These are phyloP conservation scores for Madurella mycetomatis DNA, from an alignment of 2,329 filamentous ascomycete genomes.

Conservation along the genomic window DNA sequence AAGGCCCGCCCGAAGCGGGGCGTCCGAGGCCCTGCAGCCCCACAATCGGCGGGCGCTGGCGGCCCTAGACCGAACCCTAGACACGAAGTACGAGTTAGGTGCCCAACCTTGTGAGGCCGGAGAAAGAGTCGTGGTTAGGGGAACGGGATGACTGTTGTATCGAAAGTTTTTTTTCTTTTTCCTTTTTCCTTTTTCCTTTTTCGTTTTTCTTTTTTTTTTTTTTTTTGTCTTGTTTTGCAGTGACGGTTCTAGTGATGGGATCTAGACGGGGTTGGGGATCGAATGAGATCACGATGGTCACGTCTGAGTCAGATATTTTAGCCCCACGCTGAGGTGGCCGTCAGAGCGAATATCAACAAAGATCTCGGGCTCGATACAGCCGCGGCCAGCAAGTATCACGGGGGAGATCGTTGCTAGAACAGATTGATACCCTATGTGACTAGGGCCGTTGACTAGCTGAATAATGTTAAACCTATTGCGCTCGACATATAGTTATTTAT, in stretches of 20 bases:
- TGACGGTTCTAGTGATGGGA: background rate
- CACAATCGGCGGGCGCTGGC: conserved; percentile 42
- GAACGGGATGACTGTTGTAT: conserved; percentile 43
- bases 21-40: no score
- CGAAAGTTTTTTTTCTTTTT: conserved; percentile 37
- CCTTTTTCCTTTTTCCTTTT: background rate
- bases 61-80: conserved; percentile 61
- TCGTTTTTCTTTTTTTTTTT: background rate
- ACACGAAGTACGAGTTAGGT: no score
- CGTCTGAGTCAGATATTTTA: background rate
- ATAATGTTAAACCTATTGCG: no score
- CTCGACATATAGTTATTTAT: no score
- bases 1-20: no score
- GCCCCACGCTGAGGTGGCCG: background rate
- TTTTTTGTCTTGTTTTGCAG: no score
- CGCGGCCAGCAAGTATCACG: conserved; percentile 32
- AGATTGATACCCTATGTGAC: no score
- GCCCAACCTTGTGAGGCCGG: conserved; percentile 61
- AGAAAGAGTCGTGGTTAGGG: conserved; percentile 55
- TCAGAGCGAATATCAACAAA: no score
- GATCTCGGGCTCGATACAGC: no score
- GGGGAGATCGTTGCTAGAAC: conserved; percentile 26
- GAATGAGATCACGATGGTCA: background rate
- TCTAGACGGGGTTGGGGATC: background rate
- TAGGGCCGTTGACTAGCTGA: no score